These are phyloP conservation scores for Aegilops bicornis DNA, from an alignment of 176 grass and related monocot species.

Conservation along the genomic window DNA sequence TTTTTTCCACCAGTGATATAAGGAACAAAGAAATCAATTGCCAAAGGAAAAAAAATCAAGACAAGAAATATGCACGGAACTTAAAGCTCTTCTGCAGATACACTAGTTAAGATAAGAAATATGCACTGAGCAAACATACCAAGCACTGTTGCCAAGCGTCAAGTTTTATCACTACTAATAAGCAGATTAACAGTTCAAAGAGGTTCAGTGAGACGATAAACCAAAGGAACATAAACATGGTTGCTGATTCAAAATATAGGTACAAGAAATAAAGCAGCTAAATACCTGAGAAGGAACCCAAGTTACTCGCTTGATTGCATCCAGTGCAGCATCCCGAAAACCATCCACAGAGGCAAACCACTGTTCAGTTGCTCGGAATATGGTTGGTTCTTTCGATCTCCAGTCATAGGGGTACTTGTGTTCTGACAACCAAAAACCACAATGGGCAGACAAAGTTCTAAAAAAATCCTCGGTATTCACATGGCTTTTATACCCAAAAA, in stretches of 20 bases:
- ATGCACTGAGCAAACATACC: background rate
- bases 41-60: background rate
- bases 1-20: no score
- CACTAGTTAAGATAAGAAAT: slow-evolving; percentile 13
- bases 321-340: slow-evolving; percentile 90
- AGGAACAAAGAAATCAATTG: slow-evolving; percentile 19
- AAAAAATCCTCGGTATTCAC: slow-evolving; percentile 9
- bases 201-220: slow-evolving; percentile 19
- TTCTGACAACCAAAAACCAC: slow-evolving; percentile 49
- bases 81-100: background rate
- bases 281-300: slow-evolving; percentile 92
- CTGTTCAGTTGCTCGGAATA: slow-evolving; percentile 95
- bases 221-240: slow-evolving; percentile 9
- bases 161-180: background rate
- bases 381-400: slow-evolving; percentile 98
- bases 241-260: background rate
- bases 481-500: slow-evolving; percentile 3
- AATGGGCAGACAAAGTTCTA: slow-evolving; percentile 17
- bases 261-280: slow-evolving; percentile 6
- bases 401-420: slow-evolving; percentile 99
- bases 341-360: slow-evolving; percentile 98
- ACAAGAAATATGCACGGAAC: background rate
- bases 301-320: slow-evolving; percentile 79
- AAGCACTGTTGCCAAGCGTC: background rate
- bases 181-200: slow-evolving; percentile 3